Conservation (phyloP, 2,329 filamentous ascomycete genomes). For the Phaeosphaeriaceae sp. region DNA sequence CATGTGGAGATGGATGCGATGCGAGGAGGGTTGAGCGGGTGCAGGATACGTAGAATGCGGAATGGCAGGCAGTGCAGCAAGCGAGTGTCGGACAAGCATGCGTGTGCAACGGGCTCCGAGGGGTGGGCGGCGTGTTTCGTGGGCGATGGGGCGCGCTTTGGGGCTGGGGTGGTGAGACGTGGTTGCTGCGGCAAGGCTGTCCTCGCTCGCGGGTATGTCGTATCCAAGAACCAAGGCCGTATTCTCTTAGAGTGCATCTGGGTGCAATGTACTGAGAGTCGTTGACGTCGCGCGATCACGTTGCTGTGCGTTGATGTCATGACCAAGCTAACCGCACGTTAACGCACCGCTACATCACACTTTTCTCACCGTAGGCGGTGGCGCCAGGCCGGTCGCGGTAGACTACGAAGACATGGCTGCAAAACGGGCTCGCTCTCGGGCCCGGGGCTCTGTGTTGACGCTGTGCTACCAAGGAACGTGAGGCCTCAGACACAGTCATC, state of each 20-base stretch:
- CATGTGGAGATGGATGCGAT: slow-evolving; percentile 7
- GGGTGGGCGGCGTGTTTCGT: slow-evolving; percentile 21
- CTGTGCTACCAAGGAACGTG: slow-evolving; percentile 4
- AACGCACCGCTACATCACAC: slow-evolving; percentile 23
- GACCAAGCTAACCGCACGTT: slow-evolving; percentile 13
- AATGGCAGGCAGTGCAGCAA: background rate
- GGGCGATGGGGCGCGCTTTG: slow-evolving; percentile 13
- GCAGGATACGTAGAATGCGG: background rate
- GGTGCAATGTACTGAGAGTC: no score
- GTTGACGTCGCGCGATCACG: slow-evolving; percentile 12
- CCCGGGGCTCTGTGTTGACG: background rate
- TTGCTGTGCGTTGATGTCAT: slow-evolving; percentile 31
- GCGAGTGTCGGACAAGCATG: background rate
- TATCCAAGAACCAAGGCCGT: background rate
- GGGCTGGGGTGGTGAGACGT: slow-evolving; percentile 12
- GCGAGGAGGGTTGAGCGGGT: background rate
- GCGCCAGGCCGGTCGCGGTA: background rate
- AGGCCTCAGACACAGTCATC: slow-evolving; percentile 2
- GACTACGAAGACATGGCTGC: background rate
- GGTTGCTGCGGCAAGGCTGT: slow-evolving; percentile 32
- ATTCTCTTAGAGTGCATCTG: no score
- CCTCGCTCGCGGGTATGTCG: slow-evolving; percentile 3
- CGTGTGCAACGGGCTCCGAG: background rate
- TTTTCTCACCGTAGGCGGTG: slow-evolving; percentile 4
- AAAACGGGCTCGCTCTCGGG: background rate